Base-by-base conservation (phyloP, 345 rosid species). In the Brassica juncea region DNA sequence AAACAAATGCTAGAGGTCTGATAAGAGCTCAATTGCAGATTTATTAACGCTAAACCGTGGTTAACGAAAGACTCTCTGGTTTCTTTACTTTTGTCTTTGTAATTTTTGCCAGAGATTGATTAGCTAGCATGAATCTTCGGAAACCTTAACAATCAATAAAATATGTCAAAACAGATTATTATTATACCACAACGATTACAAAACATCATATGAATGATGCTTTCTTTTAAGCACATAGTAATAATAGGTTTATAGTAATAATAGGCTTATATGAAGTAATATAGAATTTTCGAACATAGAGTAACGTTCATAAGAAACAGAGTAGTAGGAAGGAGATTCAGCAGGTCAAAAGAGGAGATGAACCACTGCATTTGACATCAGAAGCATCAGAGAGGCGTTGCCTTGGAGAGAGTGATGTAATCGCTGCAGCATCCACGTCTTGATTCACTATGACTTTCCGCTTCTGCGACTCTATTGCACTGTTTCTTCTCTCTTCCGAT, bases 361-460 rank as follows among this genome's bases (percentile, higher is more conserved):
- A 80, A 74, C 89, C 93, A 83, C 90, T 90, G 84, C 88, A 88
- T 78, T 82, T 93, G 77, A 96, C 99, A 88, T 96, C 97, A 28
- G 97, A 84, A 80, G 98, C 81, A 82, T 96, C 94, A 10, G 93
- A 89, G 44, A 91, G 87, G 81, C 97, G 90, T 83, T 88, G 97
- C 77, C 92, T 87, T 0, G 98, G 97, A 4, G 99, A 96, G 75
- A 88, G 85, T 37, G 86, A 81, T 28, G 87, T 70, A 55, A 87
- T 84, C 62, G 91, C 93, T 60, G 91, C 90, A 67, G 89, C 87
- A 32, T 96, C 98, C 0, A 96, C 86, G 52, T 91, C 99, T 0
- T 76, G 77, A 75, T 96, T 96, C 83, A 80, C 82, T 58, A 92
- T 91, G 79, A 67, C 86, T 61, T 93, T 96, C 52, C 97, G 86